Base-by-base conservation (phyloP, 331 rosid genomes). In the Quercus lobata region DNA sequence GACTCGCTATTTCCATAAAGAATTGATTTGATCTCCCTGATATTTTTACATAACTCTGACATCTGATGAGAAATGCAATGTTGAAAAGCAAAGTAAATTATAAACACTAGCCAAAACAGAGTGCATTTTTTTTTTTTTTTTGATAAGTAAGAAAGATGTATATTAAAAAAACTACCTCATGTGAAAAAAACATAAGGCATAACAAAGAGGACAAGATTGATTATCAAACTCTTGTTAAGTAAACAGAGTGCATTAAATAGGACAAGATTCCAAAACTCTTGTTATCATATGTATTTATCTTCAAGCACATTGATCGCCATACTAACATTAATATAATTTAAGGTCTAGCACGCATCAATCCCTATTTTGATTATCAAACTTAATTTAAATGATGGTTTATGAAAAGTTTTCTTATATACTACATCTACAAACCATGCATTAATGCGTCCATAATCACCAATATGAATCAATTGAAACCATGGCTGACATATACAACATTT, bases 1-100 rank as follows among this genome's bases (percentile, higher is more conserved):
- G 93, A 85, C 75, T 89, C 99, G 55, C 90, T 94, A 73, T 92
- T 90, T 35, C 99, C 98, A 73, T 93, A 96, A 34, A 96, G 97
- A 80, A 91, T 85, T 27, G 87, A 69, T 92, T 92, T 93, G 79
- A 96, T 63, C 85, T 93, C 98, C 85, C 96, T 85, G 15, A 96
- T 81, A 74, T 86, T 84, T 84, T 91, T 96, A 57, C 35, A 77
- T 22, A 96, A 84, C 81, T 96, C 99, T 0, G 61, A 52, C 92
- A 96, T 89, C 88, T 93, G 91, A 61, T 46, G 78, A 76, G 65
- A 62, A 62, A 78, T 52, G 79, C 69, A 84, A 71, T 79, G 82
- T 79, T 76, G 30, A 49, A 86, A 76, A 34, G 61, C 9, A 46
- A 76, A 25, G 61, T 35, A 82, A 82, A 79, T 25, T 76, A 66